phyloP scores from a whole-genome alignment of 2,329 filamentous ascomycete genomes.

The Boeremia lycopersici region DNA sequence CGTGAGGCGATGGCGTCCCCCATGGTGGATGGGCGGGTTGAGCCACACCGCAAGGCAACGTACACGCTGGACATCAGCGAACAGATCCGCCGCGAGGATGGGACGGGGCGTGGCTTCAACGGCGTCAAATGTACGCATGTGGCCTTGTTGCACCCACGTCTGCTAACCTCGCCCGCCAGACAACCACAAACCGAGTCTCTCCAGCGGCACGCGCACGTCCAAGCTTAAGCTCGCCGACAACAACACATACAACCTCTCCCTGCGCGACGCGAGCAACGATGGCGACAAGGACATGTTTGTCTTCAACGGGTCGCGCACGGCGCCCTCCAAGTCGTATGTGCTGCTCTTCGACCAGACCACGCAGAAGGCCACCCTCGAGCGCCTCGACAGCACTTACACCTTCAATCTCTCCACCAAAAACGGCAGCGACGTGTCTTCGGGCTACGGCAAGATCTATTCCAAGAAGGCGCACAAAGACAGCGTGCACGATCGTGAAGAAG shows the following conservation, averaged over 20 bases:
- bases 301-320: slow-evolving; percentile 48
- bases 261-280: slow-evolving; percentile 35
- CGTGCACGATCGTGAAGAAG: slow-evolving; percentile 33
- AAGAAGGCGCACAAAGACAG: slow-evolving; percentile 31
- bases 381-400: slow-evolving; percentile 78
- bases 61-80: slow-evolving; percentile 47
- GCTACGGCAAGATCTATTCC: slow-evolving; percentile 68
- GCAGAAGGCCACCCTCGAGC: slow-evolving; percentile 81
- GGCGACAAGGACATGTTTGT: slow-evolving; percentile 44
- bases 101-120: slow-evolving; percentile 25
- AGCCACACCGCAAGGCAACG: slow-evolving; percentile 48
- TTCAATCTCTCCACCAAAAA: slow-evolving; percentile 83
- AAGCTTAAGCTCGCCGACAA: slow-evolving; percentile 32
- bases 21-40: slow-evolving; percentile 41
- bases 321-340: slow-evolving; percentile 48
- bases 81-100: slow-evolving; percentile 34
- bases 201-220: slow-evolving; percentile 35
- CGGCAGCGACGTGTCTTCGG: slow-evolving; percentile 65
- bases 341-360: slow-evolving; percentile 77
- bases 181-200: slow-evolving; percentile 54
- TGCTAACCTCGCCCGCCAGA: slow-evolving; percentile 28
- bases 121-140: slow-evolving; percentile 43
- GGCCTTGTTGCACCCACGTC: neutral
- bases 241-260: slow-evolving; percentile 36
- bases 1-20: slow-evolving; percentile 52